phyloP scores from a whole-genome alignment of 106 monocot genomes.

The Dendrobium catenatum region DNA sequence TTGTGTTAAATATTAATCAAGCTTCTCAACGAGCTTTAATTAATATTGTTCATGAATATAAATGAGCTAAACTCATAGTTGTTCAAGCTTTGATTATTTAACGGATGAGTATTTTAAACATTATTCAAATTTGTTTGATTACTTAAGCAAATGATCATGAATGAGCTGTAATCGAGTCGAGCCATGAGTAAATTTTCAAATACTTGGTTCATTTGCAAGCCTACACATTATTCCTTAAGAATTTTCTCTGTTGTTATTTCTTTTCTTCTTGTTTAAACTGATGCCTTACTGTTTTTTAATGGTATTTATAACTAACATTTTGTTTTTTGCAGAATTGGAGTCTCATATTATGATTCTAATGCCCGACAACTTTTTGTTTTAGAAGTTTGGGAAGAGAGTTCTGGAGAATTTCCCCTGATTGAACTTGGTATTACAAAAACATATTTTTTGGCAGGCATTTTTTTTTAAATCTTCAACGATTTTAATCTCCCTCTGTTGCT shows the following conservation, averaged over 20 bases:
- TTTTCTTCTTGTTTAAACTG: not conserved
- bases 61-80: too few relatives aligned
- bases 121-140: too few relatives aligned
- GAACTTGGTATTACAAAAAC: slow-evolving; percentile 59
- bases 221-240: not conserved
- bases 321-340: slow-evolving; percentile 54
- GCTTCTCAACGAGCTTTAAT: too few relatives aligned
- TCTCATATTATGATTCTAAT: slow-evolving; percentile 80
- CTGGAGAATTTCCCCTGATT: slow-evolving; percentile 72
- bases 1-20: too few relatives aligned
- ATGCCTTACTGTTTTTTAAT: not conserved
- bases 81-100: too few relatives aligned
- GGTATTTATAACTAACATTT: not conserved
- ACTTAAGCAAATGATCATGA: too few relatives aligned
- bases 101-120: too few relatives aligned
- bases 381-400: slow-evolving; percentile 90
- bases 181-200: too few relatives aligned
- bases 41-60: too few relatives aligned
- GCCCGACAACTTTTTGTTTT: slow-evolving; percentile 69
- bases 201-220: too few relatives aligned
- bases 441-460: not conserved
- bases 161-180: too few relatives aligned
- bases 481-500: not conserved
- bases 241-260: not conserved
- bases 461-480: not conserved